Percentiles rank a stretch among this genome's conserved stretches.
phyloP scores from a whole-genome alignment of 345 rosid species.

The Ceriops zippeliana region DNA sequence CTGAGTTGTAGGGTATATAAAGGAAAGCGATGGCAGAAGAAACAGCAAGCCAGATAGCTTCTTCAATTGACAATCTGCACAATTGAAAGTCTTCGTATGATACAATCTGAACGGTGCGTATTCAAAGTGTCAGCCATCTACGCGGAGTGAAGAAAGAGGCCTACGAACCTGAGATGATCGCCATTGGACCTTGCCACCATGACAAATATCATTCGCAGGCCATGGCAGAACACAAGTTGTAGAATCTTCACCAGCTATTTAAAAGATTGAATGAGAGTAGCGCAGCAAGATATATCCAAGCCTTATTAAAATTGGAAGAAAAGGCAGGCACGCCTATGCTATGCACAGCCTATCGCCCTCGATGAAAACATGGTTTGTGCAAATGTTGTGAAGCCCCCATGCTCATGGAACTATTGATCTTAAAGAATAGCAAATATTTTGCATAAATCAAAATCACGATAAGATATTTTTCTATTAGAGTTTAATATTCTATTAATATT shows the following conservation, averaged over 20 bases:
- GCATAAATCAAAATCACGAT: too few relatives aligned
- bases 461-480: too few relatives aligned
- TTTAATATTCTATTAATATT: too few relatives aligned
- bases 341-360: slow-evolving; percentile 2
- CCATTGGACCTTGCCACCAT: neutral
- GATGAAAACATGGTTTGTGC: neutral
- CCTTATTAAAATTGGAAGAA: neutral
- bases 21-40: too few relatives aligned
- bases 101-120: neutral
- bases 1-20: too few relatives aligned
- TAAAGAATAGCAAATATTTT: too few relatives aligned
- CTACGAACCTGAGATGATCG: neutral
- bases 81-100: neutral
- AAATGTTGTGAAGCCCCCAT: slow-evolving; percentile 6
- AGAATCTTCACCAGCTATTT: slow-evolving; percentile 1
- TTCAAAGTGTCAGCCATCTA: neutral
- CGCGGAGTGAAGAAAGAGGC: slow-evolving; percentile 9
- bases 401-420: too few relatives aligned
- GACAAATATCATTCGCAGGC: neutral
- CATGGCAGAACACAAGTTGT: neutral
- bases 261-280: neutral
- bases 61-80: neutral
- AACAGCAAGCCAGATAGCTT: too few relatives aligned
- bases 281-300: neutral
- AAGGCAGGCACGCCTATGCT: slow-evolving; percentile 12